Percentiles rank a stretch among this genome's conserved stretches.
phyloP scores from a whole-genome alignment of 1,284 basidiomycete species.

The Volvariella surrecta region DNA sequence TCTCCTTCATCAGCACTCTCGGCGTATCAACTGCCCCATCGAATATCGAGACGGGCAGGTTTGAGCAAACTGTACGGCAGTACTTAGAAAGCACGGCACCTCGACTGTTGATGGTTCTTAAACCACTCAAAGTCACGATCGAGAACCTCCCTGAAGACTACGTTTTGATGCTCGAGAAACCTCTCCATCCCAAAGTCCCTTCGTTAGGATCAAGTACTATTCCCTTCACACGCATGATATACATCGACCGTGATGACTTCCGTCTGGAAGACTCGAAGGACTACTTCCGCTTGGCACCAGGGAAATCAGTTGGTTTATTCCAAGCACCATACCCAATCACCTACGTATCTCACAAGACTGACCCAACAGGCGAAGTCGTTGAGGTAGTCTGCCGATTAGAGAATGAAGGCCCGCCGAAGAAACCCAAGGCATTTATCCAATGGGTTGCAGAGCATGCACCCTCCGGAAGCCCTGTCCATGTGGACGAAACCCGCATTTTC shows the following conservation, averaged over 20 bases:
- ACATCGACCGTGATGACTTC: conserved; percentile 96
- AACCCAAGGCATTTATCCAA: conserved; percentile 95
- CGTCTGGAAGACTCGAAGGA: conserved; percentile 86
- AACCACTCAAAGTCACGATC: conserved; percentile 86
- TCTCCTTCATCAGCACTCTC: conserved; percentile 87
- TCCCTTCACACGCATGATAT: conserved; percentile 86
- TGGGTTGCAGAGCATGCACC: conserved; percentile 90
- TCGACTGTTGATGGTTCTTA: conserved; percentile 88
- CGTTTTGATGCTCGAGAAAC: conserved; percentile 79
- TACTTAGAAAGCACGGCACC: conserved; percentile 89
- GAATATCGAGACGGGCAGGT: conserved; percentile 83
- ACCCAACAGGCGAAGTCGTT: conserved; percentile 67
- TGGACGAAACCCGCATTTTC: conserved; percentile 92
- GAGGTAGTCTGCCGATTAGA: conserved; percentile 82
- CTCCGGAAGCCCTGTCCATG: conserved; percentile 71
- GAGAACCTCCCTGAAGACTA: conserved; percentile 91
- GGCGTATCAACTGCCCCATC: conserved; percentile 87
- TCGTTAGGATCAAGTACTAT: conserved; percentile 79
- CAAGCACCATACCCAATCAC: conserved; percentile 94
- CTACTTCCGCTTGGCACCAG: conserved; percentile 96
- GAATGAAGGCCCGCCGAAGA: conserved; percentile 57
- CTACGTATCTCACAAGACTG: conserved; percentile 81
- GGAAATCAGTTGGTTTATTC: conserved; percentile 95
- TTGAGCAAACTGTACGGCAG: conserved; percentile 85
- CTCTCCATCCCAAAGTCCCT: conserved; percentile 91